phyloP scores from a whole-genome alignment of 2,329 filamentous ascomycete genomes.

The Ophiostoma tasmaniense region DNA sequence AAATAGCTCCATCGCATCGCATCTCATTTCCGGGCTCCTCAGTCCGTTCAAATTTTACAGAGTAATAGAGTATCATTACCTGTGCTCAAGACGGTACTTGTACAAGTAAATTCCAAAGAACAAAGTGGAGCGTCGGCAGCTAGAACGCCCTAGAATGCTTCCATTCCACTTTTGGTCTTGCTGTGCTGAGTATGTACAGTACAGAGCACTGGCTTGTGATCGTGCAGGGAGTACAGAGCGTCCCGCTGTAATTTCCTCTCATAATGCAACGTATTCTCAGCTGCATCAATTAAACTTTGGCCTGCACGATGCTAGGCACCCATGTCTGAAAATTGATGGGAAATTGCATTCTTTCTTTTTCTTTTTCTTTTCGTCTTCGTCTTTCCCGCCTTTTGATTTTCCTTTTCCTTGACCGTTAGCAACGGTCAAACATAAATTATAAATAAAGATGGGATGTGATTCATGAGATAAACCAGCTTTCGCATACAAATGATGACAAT shows the following conservation, averaged over 20 bases:
- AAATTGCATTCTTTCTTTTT: neutral
- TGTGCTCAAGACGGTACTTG: too few relatives aligned
- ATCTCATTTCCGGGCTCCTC: constrained; percentile 2
- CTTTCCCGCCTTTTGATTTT: neutral
- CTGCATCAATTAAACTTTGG: constrained; percentile 1
- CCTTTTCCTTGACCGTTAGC: neutral
- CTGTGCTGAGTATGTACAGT: neutral
- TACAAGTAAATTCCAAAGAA: neutral
- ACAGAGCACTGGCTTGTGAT: too few relatives aligned
- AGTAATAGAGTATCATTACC: too few relatives aligned
- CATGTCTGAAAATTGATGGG: neutral
- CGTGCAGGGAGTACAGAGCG: neutral
- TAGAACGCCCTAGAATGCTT: constrained; percentile 11
- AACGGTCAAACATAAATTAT: neutral
- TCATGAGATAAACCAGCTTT: neutral
- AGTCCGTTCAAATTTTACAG: neutral
- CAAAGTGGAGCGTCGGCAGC: neutral
- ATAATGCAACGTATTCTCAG: neutral
- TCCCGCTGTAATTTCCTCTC: neutral
- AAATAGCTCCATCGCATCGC: neutral
- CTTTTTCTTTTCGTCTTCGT: neutral
- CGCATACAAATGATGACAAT: too few relatives aligned
- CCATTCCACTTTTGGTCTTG: neutral
- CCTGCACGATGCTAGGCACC: neutral
- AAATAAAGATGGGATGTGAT: neutral